Evolutionary conservation across 2,329 filamentous ascomycete genomes (phyloP).

Genomic region (Alternaria sp.): DNA sequence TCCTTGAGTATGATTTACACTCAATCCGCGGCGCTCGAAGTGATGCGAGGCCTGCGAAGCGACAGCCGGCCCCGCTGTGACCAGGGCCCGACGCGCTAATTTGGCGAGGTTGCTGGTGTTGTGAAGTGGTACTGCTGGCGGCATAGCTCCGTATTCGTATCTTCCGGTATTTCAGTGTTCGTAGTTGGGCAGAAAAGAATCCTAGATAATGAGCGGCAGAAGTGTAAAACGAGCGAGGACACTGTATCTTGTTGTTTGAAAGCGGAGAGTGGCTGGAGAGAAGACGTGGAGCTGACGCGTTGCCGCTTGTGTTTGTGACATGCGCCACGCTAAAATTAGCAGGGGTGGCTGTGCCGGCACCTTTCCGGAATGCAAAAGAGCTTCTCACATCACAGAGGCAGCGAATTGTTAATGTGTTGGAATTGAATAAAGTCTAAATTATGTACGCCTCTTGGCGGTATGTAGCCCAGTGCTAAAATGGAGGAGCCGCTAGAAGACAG

Average conservation of each 20-base stretch:
- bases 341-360: slow-evolving; percentile 24
- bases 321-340: slow-evolving; percentile 37
- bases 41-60: slow-evolving; percentile 30
- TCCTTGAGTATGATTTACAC: slow-evolving; percentile 72
- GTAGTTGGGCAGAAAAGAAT: neutral
- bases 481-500: neutral
- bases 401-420: neutral
- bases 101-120: slow-evolving; percentile 22
- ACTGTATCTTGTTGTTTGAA: neutral
- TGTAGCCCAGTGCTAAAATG: neutral
- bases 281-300: slow-evolving; percentile 27
- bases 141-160: slow-evolving; percentile 24
- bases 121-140: slow-evolving; percentile 28
- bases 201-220: neutral
- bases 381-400: neutral
- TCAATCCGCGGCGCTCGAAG: slow-evolving; percentile 63
- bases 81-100: slow-evolving; percentile 39
- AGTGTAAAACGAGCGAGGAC: neutral
- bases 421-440: neutral
- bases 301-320: slow-evolving; percentile 20
- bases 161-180: neutral
- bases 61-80: slow-evolving; percentile 38
- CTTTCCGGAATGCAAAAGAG: neutral
- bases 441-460: neutral
- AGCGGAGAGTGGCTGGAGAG: slow-evolving; percentile 15